These are phyloP conservation scores for Aspergillus saccharolyticus DNA, from an alignment of 495 filamentous ascomycete genomes.

Conservation along the genomic window DNA sequence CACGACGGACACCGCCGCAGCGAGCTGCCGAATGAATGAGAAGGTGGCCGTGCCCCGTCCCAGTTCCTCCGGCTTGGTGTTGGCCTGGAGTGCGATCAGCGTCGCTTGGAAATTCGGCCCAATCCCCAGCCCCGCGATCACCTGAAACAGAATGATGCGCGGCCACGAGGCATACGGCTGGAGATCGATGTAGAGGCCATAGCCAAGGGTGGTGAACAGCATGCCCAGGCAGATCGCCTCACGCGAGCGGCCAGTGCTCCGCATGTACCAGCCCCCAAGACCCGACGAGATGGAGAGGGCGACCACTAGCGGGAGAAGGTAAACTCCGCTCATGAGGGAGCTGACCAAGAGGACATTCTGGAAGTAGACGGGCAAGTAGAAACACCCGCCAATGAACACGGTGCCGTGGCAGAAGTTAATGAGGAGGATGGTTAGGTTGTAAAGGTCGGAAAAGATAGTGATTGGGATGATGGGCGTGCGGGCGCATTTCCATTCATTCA, in stretches of 20 bases:
- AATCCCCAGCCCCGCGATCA: slow-evolving; percentile 51
- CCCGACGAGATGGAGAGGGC: slow-evolving; percentile 55
- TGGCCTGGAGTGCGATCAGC: slow-evolving; percentile 42
- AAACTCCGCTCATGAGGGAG: slow-evolving; percentile 65
- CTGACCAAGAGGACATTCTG: slow-evolving; percentile 56
- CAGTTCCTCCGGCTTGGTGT: slow-evolving; percentile 28
- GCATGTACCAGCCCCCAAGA: slow-evolving; percentile 42
- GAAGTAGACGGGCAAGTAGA: slow-evolving; percentile 51
- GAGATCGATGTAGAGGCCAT: slow-evolving; percentile 60
- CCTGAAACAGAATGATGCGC: slow-evolving; percentile 55
- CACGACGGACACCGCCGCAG: slow-evolving; percentile 37
- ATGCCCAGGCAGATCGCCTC: slow-evolving; percentile 54
- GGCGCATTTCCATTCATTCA: slow-evolving; percentile 63
- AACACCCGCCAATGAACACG: slow-evolving; percentile 42
- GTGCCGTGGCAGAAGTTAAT: slow-evolving; percentile 41
- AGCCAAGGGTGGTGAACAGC: slow-evolving; percentile 53
- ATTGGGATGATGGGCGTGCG: slow-evolving; percentile 68
- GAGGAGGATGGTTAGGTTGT: slow-evolving; percentile 36
- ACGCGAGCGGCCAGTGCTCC: slow-evolving; percentile 45
- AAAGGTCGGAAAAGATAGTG: slow-evolving; percentile 51
- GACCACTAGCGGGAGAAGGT: slow-evolving; percentile 63
- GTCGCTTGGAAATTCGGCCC: slow-evolving; percentile 63
- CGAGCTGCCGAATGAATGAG: slow-evolving; percentile 32
- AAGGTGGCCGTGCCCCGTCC: slow-evolving; percentile 36
- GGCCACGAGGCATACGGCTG: slow-evolving; percentile 45